phyloP scores from a whole-genome alignment of 495 filamentous ascomycete species.

The Evernia prunastri region DNA sequence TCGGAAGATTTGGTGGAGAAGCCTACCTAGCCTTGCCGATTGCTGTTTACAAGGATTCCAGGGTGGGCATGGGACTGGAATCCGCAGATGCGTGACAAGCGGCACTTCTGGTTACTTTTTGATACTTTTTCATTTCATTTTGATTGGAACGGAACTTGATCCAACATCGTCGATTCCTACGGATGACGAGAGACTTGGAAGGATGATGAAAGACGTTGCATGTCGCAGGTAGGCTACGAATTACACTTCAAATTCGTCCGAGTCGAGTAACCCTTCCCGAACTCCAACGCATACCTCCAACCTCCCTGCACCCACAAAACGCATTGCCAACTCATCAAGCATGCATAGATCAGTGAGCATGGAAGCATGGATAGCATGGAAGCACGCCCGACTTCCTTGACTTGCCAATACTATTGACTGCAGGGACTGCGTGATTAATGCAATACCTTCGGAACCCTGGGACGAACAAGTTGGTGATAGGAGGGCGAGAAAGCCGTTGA shows the following conservation, averaged over 20 bases:
- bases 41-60: not conserved
- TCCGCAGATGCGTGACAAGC: not conserved
- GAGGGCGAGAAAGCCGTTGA: not conserved
- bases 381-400: constrained; percentile 29
- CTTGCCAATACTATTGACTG: constrained; percentile 24
- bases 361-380: constrained; percentile 29
- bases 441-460: constrained; percentile 8
- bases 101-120: not conserved
- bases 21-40: not conserved
- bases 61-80: constrained; percentile 3
- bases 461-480: not conserved
- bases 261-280: constrained; percentile 32
- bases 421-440: constrained; percentile 7
- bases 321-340: constrained; percentile 88
- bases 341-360: constrained; percentile 50
- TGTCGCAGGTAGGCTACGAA: constrained; percentile 10
- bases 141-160: constrained; percentile 14
- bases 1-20: constrained; percentile 2
- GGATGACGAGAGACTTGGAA: constrained; percentile 3
- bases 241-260: constrained; percentile 20
- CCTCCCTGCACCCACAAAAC: constrained; percentile 56
- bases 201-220: constrained; percentile 2
- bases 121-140: too few species aligned
- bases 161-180: not conserved
- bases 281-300: constrained; percentile 43